Percentiles rank a stretch among this genome's conserved stretches.
Evolutionary conservation across 345 rosid species (phyloP).

Genomic region (Noccaea caerulescens): DNA sequence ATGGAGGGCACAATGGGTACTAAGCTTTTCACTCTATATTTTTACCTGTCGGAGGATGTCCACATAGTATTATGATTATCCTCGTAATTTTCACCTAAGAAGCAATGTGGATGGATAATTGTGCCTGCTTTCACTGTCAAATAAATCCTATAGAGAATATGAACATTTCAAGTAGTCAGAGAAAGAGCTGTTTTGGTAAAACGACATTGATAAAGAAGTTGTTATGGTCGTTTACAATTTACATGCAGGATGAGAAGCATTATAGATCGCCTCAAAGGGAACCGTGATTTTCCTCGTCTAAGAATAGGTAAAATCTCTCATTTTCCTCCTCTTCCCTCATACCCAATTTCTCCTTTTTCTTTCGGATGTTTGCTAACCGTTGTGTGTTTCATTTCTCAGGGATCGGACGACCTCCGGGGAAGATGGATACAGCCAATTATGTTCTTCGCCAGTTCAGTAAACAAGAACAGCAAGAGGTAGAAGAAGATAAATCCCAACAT

Average conservation of each 20-base stretch:
- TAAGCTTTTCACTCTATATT: neutral
- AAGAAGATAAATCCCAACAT: slow-evolving; percentile 23
- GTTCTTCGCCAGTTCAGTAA: slow-evolving; percentile 76
- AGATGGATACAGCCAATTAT: slow-evolving; percentile 73
- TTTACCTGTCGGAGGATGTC: neutral
- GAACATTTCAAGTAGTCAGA: neutral
- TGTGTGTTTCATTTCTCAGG: slow-evolving; percentile 52
- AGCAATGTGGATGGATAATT: slow-evolving; percentile 12
- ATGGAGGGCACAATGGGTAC: slow-evolving; percentile 98
- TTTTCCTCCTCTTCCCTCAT: slow-evolving; percentile 4
- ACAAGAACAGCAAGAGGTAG: slow-evolving; percentile 83
- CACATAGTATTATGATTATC: neutral
- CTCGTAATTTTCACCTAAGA: neutral
- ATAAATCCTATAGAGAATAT: slow-evolving; percentile 1
- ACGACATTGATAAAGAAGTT: slow-evolving; percentile 3
- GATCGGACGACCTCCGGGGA: slow-evolving; percentile 95
- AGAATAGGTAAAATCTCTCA: slow-evolving; percentile 65
- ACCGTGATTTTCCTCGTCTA: slow-evolving; percentile 88
- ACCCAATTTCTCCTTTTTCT: neutral
- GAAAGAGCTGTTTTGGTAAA: neutral
- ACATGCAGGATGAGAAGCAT: slow-evolving; percentile 82
- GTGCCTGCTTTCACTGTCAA: slow-evolving; percentile 10
- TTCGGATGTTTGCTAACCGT: neutral
- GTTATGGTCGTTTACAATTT: slow-evolving; percentile 17
- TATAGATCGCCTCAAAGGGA: slow-evolving; percentile 89